These are phyloP conservation scores for Xylaria venustula DNA, from an alignment of 495 filamentous ascomycete species.

Conservation along the genomic window DNA sequence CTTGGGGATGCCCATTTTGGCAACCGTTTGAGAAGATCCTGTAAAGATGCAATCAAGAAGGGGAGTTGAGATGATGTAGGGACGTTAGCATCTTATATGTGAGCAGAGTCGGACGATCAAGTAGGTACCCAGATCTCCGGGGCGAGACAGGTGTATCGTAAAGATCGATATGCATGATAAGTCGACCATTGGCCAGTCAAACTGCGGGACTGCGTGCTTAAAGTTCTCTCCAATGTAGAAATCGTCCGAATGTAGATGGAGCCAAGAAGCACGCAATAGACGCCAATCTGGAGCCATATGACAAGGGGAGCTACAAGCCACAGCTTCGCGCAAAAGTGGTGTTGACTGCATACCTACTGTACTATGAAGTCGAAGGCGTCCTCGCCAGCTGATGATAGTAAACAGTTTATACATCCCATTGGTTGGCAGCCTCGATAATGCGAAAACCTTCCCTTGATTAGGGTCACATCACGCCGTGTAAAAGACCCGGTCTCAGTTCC, in stretches of 20 bases:
- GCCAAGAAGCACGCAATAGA: slow-evolving; percentile 9
- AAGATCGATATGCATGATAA: neutral
- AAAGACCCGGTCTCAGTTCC: no score
- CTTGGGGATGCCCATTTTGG: slow-evolving; percentile 2
- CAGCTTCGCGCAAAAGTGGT: no score
- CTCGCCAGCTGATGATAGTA: no score
- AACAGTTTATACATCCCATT: no score
- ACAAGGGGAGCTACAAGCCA: no score
- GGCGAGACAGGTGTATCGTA: neutral
- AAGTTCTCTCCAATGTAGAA: neutral
- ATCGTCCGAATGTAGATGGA: neutral
- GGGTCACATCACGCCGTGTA: no score
- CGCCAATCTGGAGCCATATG: no score
- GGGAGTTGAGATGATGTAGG: neutral
- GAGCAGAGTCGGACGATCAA: neutral
- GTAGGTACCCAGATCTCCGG: no score
- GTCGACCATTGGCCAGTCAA: neutral
- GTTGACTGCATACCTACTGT: no score
- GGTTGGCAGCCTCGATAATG: no score
- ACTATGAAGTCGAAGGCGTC: no score
- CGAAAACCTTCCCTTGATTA: no score
- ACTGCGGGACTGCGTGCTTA: neutral
- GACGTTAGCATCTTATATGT: neutral
- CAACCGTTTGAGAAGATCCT: neutral
- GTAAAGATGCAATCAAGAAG: neutral